Percentiles rank a stretch among this genome's conserved stretches.
These are phyloP conservation scores for Phaeotremella fagi DNA, from an alignment of 768 basidiomycete genomes.

Conservation along the genomic window DNA sequence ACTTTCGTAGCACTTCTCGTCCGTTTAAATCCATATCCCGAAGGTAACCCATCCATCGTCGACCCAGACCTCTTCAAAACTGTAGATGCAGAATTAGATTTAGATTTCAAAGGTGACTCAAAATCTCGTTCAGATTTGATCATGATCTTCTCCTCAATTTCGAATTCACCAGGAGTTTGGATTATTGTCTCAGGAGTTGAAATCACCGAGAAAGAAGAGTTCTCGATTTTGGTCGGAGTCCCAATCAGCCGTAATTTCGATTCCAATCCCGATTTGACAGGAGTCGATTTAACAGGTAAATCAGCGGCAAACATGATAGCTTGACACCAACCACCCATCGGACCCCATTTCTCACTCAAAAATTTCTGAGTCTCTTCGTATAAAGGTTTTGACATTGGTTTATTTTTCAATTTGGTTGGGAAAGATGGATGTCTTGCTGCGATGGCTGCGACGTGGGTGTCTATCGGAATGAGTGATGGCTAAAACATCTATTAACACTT, in stretches of 20 bases:
- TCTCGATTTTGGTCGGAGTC: background rate
- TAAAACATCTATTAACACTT: no score
- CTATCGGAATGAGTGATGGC: slow-evolving; percentile 85
- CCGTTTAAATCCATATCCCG: slow-evolving; percentile 12
- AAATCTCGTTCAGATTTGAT: background rate
- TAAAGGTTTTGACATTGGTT: slow-evolving; percentile 41
- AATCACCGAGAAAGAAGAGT: background rate
- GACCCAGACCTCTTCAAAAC: no score
- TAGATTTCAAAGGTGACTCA: slow-evolving; percentile 3
- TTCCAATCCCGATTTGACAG: no score
- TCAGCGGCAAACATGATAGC: slow-evolving; percentile 49
- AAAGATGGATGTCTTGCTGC: slow-evolving; percentile 52
- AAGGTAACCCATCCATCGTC: background rate
- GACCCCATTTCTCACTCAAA: slow-evolving; percentile 39
- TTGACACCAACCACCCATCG: slow-evolving; percentile 46
- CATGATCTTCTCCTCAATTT: background rate
- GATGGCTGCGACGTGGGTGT: slow-evolving; percentile 92
- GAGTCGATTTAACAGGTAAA: slow-evolving; percentile 20
- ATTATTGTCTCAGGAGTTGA: background rate
- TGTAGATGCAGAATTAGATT: no score
- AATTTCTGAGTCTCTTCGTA: slow-evolving; percentile 45
- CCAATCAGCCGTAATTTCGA: no score
- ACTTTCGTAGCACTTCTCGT: slow-evolving; percentile 12
- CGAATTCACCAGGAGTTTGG: background rate
- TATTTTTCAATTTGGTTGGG: slow-evolving; percentile 35